Percentiles rank a stretch among this genome's conserved stretches.
phyloP scores from a whole-genome alignment of 495 filamentous ascomycete species.

The Jackrogersella minutella region DNA sequence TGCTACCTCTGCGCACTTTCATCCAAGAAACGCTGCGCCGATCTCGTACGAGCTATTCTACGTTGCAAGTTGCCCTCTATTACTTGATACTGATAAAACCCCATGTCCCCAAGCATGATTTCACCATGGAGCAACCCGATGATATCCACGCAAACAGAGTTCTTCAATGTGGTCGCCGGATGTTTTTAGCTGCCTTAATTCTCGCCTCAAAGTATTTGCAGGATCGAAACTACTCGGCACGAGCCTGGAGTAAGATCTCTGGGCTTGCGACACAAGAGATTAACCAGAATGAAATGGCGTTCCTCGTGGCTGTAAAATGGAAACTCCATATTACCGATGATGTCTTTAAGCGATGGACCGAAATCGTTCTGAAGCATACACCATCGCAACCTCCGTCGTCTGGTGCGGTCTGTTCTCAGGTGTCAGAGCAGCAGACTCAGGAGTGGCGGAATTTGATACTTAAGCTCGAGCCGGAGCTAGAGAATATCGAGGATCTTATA shows the following conservation, averaged over 20 bases:
- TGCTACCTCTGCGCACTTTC: conserved; percentile 90
- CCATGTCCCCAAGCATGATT: conserved; percentile 80
- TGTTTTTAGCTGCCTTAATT: conserved; percentile 94
- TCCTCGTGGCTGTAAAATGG: conserved; percentile 90
- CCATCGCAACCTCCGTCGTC: conserved; percentile 70
- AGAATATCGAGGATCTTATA: conserved; percentile 63
- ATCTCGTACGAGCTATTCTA: conserved; percentile 96
- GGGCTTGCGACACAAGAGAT: conserved; percentile 89
- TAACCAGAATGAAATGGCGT: conserved; percentile 95
- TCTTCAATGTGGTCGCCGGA: conserved; percentile 94
- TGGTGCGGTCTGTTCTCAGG: conserved; percentile 52
- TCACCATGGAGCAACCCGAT: conserved; percentile 86
- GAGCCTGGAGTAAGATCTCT: conserved; percentile 98
- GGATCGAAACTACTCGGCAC: conserved; percentile 95
- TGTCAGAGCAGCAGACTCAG: conserved; percentile 56
- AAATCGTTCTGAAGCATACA: conserved; percentile 86
- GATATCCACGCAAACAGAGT: conserved; percentile 77
- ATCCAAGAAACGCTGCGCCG: conserved; percentile 96
- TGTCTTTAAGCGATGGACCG: conserved; percentile 90
- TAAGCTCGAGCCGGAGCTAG: conserved; percentile 77
- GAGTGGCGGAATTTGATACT: conserved; percentile 82
- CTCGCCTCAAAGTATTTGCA: conserved; percentile 97
- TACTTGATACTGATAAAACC: conserved; percentile 94
- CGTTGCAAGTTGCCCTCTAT: conserved; percentile 94
- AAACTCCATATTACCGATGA: conserved; percentile 90